Conservation (phyloP, 192 early-diverging fungal genomes). For the Coemansia guatemalensis region DNA sequence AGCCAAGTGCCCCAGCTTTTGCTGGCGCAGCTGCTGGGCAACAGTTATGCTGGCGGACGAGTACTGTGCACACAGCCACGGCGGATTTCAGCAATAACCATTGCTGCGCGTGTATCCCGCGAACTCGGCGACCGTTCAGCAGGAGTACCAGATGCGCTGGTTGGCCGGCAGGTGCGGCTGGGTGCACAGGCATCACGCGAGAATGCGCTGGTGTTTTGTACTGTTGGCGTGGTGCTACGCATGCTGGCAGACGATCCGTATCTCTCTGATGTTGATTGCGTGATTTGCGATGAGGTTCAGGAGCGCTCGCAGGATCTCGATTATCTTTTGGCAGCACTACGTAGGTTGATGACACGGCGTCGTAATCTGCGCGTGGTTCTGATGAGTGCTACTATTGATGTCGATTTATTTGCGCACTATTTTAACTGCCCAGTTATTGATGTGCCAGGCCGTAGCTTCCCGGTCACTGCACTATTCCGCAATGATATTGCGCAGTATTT, state of each 20-base stretch:
- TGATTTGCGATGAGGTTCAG: slow-evolving; percentile 89
- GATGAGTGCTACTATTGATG: slow-evolving; percentile 91
- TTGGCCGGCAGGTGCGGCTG: slow-evolving; percentile 61
- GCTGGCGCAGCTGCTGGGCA: slow-evolving; percentile 63
- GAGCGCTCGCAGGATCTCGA: slow-evolving; percentile 78
- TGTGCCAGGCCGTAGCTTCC: slow-evolving; percentile 70
- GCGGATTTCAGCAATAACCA: slow-evolving; percentile 67
- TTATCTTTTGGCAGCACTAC: slow-evolving; percentile 74
- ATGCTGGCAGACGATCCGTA: slow-evolving; percentile 39
- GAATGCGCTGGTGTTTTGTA: slow-evolving; percentile 68
- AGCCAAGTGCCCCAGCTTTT: slow-evolving; percentile 84
- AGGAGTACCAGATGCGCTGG: slow-evolving; percentile 22
- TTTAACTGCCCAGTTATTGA: slow-evolving; percentile 67
- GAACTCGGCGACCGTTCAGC: slow-evolving; percentile 53
- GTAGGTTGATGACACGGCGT: slow-evolving; percentile 61
- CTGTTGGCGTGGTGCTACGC: slow-evolving; percentile 62
- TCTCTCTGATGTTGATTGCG: slow-evolving; percentile 18
- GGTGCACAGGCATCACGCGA: slow-evolving; percentile 52
- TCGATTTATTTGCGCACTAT: slow-evolving; percentile 72
- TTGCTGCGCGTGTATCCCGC: slow-evolving; percentile 59
- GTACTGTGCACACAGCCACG: slow-evolving; percentile 90
- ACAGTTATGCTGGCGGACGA: slow-evolving; percentile 32
- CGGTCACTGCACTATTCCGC: slow-evolving; percentile 35
- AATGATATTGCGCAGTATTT: slow-evolving; percentile 37
- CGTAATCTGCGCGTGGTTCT: slow-evolving; percentile 66